Evolutionary conservation across 495 filamentous ascomycete genomes (phyloP), one percentile per base, ranked within the genome.

Genomic region (Aspergillus bridgeri): DNA sequence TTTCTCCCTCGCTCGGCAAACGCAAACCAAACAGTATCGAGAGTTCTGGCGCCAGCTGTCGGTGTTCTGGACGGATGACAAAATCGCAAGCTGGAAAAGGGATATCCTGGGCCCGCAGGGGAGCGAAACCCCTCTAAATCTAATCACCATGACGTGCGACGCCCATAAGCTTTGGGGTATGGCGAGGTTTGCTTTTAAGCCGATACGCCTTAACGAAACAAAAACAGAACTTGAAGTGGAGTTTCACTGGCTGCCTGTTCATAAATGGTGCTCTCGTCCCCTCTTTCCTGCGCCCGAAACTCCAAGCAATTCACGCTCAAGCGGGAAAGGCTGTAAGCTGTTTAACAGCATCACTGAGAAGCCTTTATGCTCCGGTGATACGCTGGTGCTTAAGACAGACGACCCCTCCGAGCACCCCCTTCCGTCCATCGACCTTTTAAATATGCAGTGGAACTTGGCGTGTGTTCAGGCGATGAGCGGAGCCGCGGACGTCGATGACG

Each of bases 181-280:
- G 24, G 53, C 53, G 18, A 7, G 23, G 21, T 48, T 56, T 56
- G 53, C 53, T n/a, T 47, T 56, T 3, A 27, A 44, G 6, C 51
- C 51, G 11, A 6, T 53, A 17, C 22, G 8, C 27, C 20, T 53
- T 11, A 44, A 19, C 29, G 38, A 53, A 27, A 19, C 21, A 17
- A 3, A 44, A 22, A 53, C 3, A n/a, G 17, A 21, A 21, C 27
- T 53, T 19, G 17, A 19, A 19, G 27, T 53, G 18, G 8, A 53
- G 29, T 53, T 53, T 19, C 43, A 3, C 19, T 53, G 51, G 51
- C 38, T 53, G 51, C 51, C 51, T 25, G 21, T 3, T 11, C 8
- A 42, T 6, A n/a, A n/a, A n/a, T 42, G 21, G 22, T 53, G 43
- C 38, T 25, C 19, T 8, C 25, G n/a, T n/a, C n/a, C 7, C 6